These are phyloP conservation scores for Globisporangium nodosum DNA, from an alignment of 352 stramenopile genomes.

Conservation along the genomic window DNA sequence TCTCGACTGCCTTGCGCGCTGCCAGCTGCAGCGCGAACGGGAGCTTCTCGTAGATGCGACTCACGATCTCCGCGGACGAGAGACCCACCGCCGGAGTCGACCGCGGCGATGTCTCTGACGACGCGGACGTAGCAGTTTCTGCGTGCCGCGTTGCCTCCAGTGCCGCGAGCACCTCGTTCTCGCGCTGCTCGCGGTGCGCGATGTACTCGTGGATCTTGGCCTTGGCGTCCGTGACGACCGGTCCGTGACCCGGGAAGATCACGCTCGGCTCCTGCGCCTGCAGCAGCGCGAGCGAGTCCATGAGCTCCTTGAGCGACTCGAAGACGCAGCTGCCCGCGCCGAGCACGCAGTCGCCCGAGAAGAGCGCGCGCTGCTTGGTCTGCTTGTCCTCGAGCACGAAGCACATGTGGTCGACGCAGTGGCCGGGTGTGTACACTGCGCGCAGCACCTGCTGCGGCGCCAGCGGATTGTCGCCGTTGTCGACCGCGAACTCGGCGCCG, in stretches of 20 bases:
- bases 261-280: constrained; percentile 24
- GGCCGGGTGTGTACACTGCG: constrained; percentile 73
- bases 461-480: background rate
- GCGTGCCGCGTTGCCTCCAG: constrained; percentile 13
- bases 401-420: constrained; percentile 83
- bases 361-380: constrained; percentile 26
- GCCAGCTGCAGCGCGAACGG: constrained; percentile 46
- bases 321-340: constrained; percentile 84
- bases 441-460: constrained; percentile 21
- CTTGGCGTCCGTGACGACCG: constrained; percentile 51
- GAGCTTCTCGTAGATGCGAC: constrained; percentile 47
- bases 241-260: constrained; percentile 77
- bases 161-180: constrained; percentile 52
- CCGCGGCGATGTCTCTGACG: background rate
- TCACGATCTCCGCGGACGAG: constrained; percentile 42
- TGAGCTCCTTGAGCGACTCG: constrained; percentile 75
- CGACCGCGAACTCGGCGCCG: constrained; percentile 33
- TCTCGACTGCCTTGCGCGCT: constrained; percentile 46
- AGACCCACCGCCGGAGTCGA: constrained; percentile 8
- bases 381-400: constrained; percentile 42
- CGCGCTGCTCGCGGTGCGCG: constrained; percentile 61
- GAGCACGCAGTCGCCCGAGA: constrained; percentile 84
- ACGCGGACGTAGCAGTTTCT: background rate
- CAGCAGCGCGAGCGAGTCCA: constrained; percentile 61
- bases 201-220: constrained; percentile 78